A percentile compares a stretch with the other conserved stretches of the same genome.
Evolutionary conservation across 2,329 filamentous ascomycete genomes (phyloP).

Genomic region (Beauveria sp.): DNA sequence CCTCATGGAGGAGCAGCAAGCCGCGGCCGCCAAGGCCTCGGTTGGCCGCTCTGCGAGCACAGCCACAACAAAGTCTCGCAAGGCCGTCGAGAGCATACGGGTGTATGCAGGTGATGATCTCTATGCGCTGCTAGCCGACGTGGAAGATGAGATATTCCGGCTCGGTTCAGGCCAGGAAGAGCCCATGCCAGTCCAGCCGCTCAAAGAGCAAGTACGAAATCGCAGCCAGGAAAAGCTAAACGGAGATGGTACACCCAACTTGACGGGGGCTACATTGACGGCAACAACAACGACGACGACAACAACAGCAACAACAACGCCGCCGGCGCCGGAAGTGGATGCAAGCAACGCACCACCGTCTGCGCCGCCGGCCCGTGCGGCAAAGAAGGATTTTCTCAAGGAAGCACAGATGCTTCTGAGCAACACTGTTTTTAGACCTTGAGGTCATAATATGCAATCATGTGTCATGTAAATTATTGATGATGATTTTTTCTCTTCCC

Average conservation of each 20-base stretch:
- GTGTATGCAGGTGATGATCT: constrained; percentile 63
- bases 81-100: constrained; percentile 55
- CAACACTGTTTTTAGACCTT: constrained; percentile 42
- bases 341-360: not conserved
- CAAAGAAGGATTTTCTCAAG: not conserved
- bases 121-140: constrained; percentile 58
- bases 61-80: constrained; percentile 24
- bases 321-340: not conserved
- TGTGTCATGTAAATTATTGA: not conserved
- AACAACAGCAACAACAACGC: not conserved
- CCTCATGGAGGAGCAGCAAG: constrained; percentile 36
- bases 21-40: constrained; percentile 17
- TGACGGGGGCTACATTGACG: no score
- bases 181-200: constrained; percentile 11
- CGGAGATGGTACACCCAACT: constrained; percentile 20
- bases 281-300: no score
- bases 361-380: not conserved
- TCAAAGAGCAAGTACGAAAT: constrained; percentile 37
- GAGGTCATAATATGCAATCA: constrained; percentile 9
- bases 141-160: constrained; percentile 42
- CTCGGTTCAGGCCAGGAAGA: constrained; percentile 23
- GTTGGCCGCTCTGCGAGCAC: constrained; percentile 19
- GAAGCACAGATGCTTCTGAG: constrained; percentile 29
- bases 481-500: not conserved
- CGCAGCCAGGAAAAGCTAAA: constrained; percentile 45